Evolutionary conservation across 1,284 basidiomycete genomes (phyloP).

Genomic region (Irpex sp.): DNA sequence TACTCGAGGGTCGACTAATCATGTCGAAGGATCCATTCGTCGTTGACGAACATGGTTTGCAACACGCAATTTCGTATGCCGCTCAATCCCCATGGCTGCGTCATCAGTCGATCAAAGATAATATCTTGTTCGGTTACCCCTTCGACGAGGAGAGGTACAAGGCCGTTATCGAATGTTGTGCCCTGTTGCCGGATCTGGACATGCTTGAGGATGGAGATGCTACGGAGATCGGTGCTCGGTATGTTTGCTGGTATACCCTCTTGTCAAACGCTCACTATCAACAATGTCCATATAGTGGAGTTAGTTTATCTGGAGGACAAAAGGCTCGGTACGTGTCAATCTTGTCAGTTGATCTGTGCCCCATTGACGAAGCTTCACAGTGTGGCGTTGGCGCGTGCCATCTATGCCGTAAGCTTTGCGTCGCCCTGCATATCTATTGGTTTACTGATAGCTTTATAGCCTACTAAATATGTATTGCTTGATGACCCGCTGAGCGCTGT

Average conservation of each 20-base stretch:
- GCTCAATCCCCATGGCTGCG: slow-evolving; percentile 84
- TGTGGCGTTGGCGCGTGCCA: slow-evolving; percentile 66
- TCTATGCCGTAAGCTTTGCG: slow-evolving; percentile 44
- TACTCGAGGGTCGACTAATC: slow-evolving; percentile 45
- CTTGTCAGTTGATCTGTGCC: neutral
- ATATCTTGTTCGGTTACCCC: slow-evolving; percentile 69
- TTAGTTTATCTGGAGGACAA: slow-evolving; percentile 65
- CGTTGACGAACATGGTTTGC: slow-evolving; percentile 60
- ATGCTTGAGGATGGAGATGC: slow-evolving; percentile 41
- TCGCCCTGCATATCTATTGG: no score
- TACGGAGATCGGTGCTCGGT: slow-evolving; percentile 35
- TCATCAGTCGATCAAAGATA: slow-evolving; percentile 66
- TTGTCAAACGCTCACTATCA: neutral
- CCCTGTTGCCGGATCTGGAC: slow-evolving; percentile 60
- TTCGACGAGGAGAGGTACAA: slow-evolving; percentile 64
- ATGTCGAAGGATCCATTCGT: slow-evolving; percentile 61
- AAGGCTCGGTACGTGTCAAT: slow-evolving; percentile 45
- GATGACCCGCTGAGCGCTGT: slow-evolving; percentile 75
- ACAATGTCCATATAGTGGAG: slow-evolving; percentile 30
- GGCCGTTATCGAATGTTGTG: slow-evolving; percentile 68
- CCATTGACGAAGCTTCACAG: neutral
- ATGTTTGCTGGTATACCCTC: slow-evolving; percentile 2
- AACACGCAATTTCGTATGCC: slow-evolving; percentile 78
- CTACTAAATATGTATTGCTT: slow-evolving; percentile 59
- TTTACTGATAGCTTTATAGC: slow-evolving; percentile 10